Evolutionary conservation across 768 basidiomycete genomes (phyloP), one percentile per base, ranked within the genome.

Genomic region (Boletus rubroflammeus): DNA sequence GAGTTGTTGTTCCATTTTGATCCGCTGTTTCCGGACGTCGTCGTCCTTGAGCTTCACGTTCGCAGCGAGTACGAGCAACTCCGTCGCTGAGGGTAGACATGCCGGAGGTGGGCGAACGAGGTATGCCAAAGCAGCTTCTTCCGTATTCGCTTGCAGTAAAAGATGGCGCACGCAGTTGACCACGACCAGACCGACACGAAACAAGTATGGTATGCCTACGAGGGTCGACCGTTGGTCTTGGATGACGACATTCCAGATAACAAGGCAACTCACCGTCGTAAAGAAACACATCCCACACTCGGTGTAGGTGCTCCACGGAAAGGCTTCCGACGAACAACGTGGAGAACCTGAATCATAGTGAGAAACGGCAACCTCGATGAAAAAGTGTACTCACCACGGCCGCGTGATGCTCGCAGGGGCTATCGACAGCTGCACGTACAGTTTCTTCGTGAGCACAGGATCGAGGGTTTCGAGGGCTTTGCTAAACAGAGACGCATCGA

Each of bases 201-300:
- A 76, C 32, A 93, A 72, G 75, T 85, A 87, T 0, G 85, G 78
- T 21, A 89, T 72, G 7, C 90, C 90, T 92, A 53, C n/a, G 6
- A 47, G 42, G 42, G 11, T 43, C 7, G 26, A 50, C 32, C 14
- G 31, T 66, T 29, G 54, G 25, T 26, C 19, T 23, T 47, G 52
- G 14, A n/a, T n/a, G n/a, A 46, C 15, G 10, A 39, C 41, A 21
- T 17, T 9, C 28, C 13, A 38, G 8, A 19, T 7, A 21, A 10
- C 31, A 19, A 32, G n/a, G 9, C 19, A 8, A 54, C 74, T 26
- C 66, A 90, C 90, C 90, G 71, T 93, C 90, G 58, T 79, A 88
- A 19, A 93, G 68, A 64, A 92, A 92, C 3, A 93, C 65, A 64
- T 92, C 91, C 90, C 91, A 93, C 13, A 90, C 78, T 26, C 91